Base-by-base conservation (phyloP, 768 basidiomycete species). In the Trametes maxima region DNA sequence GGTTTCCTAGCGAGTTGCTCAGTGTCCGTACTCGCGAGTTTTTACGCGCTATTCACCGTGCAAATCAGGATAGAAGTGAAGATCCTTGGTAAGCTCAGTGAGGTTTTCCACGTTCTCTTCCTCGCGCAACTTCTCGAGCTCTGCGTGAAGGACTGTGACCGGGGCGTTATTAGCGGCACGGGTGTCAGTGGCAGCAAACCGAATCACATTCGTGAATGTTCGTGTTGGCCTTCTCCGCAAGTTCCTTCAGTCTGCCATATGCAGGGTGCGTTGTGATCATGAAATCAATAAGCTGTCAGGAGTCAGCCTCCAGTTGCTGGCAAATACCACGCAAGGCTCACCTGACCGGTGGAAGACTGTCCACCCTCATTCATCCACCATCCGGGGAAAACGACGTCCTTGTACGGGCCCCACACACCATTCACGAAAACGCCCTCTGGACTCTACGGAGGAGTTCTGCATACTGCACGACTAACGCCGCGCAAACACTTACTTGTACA, bases 331-430 rank as follows among this genome's bases (percentile, higher is more conserved):
- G 22, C 45, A 22, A 46, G 19, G 63, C 75, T 49, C 54, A 89
- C 89, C 76, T 94, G 93, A n/a, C 97, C 97, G 0, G 97, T 99
- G 1, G 95, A 95, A 8, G 95, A 97, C 75, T 99, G 97, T 2
- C 97, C 97, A 40, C 96, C 97, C 75, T 99, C 97, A 69, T 95
- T 99, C 94, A 98, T 97, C 97, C 96, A 99, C 89, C 93, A 95
- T 17, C 89, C 94, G 44, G 87, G 87, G 76, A 98, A 95, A 35
- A 95, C 82, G 6, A 94, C 88, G 69, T 98, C 89, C 85, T 83
- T 89, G 73, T 94, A 94, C 0, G 92, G 92, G 0, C 93, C 93
- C 94, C 94, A 97, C 21, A 97, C 89, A 1, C 97, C 94, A 35
- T 87, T 82, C 2, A 98, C 96, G 65, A 95, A 94, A 8, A 94